Evolutionary conservation across 495 filamentous ascomycete species (phyloP), one percentile per base, ranked within the genome.

Genomic region (Podospora fimiseda): DNA sequence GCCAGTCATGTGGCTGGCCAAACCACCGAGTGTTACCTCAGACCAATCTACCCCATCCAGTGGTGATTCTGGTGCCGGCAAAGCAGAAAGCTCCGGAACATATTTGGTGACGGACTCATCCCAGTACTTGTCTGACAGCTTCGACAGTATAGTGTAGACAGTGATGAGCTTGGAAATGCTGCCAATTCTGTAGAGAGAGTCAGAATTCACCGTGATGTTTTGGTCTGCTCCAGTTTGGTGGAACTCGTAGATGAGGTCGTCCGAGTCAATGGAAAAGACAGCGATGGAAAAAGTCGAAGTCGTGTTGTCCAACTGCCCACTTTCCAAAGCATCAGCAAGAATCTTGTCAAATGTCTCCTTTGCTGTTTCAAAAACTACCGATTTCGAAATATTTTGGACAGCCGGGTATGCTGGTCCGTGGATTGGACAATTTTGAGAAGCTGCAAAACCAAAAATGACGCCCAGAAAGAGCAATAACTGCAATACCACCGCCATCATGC

Each of bases 151-250:
- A 6, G 59, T 44, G 47, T 62, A 62, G 19, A 62, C 55, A 21
- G 45, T 51, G 0, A 62, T 51, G 50, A 49, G 18, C 52, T 62
- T 62, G 44, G 59, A 62, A 40, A 58, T 49, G 52, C 59, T 62
- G 53, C 38, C 33, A 8, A 58, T 15, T n/a, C 59, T 52, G 15
- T 20, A 58, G n/a, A 62, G 13, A 6, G 59, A 58, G 20, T 62
- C 52, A 8, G 55, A 24, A 13, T 45, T 52, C 6, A 58, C 23
- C 5, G 33, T 33, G 8, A 23, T 41, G 22, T 37, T 27, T 24
- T 40, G 52, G 13, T 2, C 30, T 18, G 38, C 18, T 2, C 52
- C 48, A 6, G 50, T 49, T 39, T 56, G 43, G 3, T 36, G 13
- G 37, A 54, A 54, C 41, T 55, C 44, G 37, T 42, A 51, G 1